Conservation (phyloP, 2,329 filamentous ascomycete genomes). For the Drechslerella coelobrocha region DNA sequence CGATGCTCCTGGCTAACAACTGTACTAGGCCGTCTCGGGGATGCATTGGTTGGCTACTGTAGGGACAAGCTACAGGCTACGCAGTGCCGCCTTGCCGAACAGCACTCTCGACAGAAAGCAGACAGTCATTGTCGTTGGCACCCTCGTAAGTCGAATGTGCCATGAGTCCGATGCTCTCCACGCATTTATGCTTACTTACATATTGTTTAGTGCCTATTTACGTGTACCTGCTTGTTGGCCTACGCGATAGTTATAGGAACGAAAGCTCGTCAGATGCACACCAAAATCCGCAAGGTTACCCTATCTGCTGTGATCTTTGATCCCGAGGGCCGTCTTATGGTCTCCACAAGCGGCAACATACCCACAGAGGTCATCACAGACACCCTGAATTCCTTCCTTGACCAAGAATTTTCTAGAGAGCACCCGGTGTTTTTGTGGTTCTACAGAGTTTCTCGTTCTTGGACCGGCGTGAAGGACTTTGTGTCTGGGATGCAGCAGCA, state of each 20-base stretch:
- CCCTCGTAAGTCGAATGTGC: constrained; percentile 65
- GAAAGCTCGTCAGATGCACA: constrained; percentile 57
- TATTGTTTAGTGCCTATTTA: constrained; percentile 64
- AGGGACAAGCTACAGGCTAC: constrained; percentile 72
- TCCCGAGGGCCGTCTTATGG: constrained; percentile 69
- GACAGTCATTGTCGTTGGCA: constrained; percentile 76
- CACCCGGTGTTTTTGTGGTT: constrained; percentile 89
- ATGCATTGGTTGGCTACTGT: constrained; percentile 86
- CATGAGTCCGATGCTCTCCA: background rate
- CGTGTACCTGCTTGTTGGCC: constrained; percentile 67
- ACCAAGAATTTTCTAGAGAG: constrained; percentile 70
- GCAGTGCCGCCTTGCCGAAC: constrained; percentile 60
- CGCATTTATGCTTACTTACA: background rate
- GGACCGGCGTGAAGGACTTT: constrained; percentile 72
- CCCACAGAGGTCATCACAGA: constrained; percentile 80
- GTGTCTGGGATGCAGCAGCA: constrained; percentile 76
- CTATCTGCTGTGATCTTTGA: constrained; percentile 72
- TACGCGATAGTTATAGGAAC: constrained; percentile 65
- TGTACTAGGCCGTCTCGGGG: constrained; percentile 68
- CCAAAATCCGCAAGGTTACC: constrained; percentile 59
- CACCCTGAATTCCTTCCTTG: constrained; percentile 65
- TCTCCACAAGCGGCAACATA: constrained; percentile 72
- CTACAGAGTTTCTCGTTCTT: constrained; percentile 79
- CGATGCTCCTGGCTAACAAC: background rate
- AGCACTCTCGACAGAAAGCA: constrained; percentile 66